These are phyloP conservation scores for Fusarium nodosum DNA, from an alignment of 2,329 filamentous ascomycete species.

Conservation along the genomic window DNA sequence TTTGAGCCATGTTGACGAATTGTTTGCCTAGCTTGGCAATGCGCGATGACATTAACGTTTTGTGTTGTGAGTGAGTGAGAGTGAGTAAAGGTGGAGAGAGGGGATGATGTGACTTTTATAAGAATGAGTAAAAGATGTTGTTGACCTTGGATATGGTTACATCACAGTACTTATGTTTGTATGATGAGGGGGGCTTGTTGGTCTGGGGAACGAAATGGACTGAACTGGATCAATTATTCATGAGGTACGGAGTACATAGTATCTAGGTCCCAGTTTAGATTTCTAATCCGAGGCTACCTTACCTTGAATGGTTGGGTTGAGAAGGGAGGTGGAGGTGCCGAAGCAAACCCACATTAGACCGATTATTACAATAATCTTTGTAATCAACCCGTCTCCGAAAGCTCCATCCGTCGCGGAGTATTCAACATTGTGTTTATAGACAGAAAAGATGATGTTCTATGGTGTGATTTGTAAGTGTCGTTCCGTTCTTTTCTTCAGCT, in stretches of 20 bases:
- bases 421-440: not conserved
- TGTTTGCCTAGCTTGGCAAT: slow-evolving; percentile 47
- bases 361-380: slow-evolving; percentile 24
- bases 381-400: slow-evolving; percentile 32
- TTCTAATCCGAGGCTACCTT: slow-evolving; percentile 24
- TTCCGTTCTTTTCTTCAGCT: too few species aligned
- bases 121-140: slow-evolving; percentile 6
- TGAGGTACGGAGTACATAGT: not conserved
- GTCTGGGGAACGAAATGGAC: slow-evolving; percentile 7
- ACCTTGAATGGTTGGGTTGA: not conserved
- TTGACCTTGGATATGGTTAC: not conserved
- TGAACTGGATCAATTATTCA: slow-evolving; percentile 34
- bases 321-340: slow-evolving; percentile 1
- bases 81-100: not conserved
- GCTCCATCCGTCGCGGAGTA: not conserved
- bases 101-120: slow-evolving; percentile 21
- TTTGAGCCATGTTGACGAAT: slow-evolving; percentile 51
- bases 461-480: not conserved
- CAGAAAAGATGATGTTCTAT: not conserved
- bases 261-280: slow-evolving; percentile 4
- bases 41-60: slow-evolving; percentile 47
- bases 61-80: not conserved
- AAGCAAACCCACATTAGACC: slow-evolving; percentile 13
- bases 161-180: slow-evolving; percentile 1
- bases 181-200: slow-evolving; percentile 22